Base-by-base conservation (phyloP, 2,329 filamentous ascomycete species). In the Xylariaceae sp. region DNA sequence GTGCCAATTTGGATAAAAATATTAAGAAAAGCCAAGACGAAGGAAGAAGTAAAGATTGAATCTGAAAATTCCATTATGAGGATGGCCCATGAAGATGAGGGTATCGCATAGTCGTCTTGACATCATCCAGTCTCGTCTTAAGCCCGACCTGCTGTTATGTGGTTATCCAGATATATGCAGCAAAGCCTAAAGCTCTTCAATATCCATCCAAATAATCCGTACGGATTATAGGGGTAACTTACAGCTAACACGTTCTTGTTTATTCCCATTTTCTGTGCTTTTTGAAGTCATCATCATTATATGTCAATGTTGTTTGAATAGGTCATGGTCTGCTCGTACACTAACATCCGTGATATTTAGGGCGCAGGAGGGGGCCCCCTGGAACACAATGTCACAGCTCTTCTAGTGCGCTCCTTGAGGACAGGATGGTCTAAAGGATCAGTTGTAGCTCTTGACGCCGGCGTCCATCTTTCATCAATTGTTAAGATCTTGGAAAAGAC, bases 371-470 rank as follows among this genome's bases (percentile, higher is more conserved):
- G 94, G 60, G 94, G 94, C 55, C 94, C 94, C 37, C 83, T 85
- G 68, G 94, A 99, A 80, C 87, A 91, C 73, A 94, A 92, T 72
- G 88, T 90, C 23, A 97, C 93, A 0, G 90, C 92, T 2, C 86
- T 97, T 59, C 83, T 99, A 17, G 90, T 97, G 51, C 88, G 93
- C 51, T 93, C 93, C 3, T 81, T 88, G 8, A 83, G 87, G 35
- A 84, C 88, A 55, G 83, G 86, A 62, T 99, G 94, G 94, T 79
- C 82, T 53, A 88, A 87, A 67, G 88, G 89, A 50, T 97, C 92
- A 0, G 74, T 97, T 47, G 79, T 97, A 34, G 92, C 93, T n/a
- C 88, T 99, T 55, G 94, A 99, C 77, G 92, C 92, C 8, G 94
- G 94, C 52, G 90, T 92, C 37, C 89, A 97, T 72, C 82, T 99